phyloP scores from a whole-genome alignment of 768 basidiomycete species.

The Suillus clintonianus region DNA sequence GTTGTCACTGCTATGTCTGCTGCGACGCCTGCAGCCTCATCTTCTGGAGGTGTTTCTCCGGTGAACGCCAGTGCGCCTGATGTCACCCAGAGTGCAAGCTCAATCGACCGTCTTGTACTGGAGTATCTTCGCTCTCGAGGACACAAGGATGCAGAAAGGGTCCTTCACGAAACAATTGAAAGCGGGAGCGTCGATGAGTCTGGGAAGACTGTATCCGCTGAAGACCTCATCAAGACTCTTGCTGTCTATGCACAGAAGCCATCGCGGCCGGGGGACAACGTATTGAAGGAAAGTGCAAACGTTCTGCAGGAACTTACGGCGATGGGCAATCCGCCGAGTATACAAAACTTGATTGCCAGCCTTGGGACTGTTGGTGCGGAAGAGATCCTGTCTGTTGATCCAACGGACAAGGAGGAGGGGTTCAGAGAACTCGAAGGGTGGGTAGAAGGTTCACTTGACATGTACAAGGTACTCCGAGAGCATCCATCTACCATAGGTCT shows the following conservation, averaged over 20 bases:
- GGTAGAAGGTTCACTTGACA: conserved; percentile 89
- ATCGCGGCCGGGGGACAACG: conserved; percentile 67
- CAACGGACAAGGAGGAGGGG: conserved; percentile 83
- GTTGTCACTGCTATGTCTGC: conserved; percentile 27
- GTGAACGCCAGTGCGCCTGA: conserved; percentile 30
- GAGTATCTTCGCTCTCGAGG: conserved; percentile 52
- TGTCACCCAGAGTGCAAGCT: conserved; percentile 14
- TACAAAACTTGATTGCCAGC: conserved; percentile 75
- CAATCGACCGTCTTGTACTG: conserved; percentile 43
- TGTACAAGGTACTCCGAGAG: conserved; percentile 70
- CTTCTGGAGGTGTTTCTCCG: conserved; percentile 34
- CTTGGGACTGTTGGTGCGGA: conserved; percentile 81
- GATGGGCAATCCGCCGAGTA: conserved; percentile 69
- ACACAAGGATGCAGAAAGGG: conserved; percentile 45
- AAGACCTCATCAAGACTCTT: conserved; percentile 55
- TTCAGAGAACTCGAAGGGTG: conserved; percentile 84
- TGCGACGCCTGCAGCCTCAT: conserved; percentile 35
- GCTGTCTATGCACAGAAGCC: conserved; percentile 74
- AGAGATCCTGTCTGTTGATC: conserved; percentile 78
- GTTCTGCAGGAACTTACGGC: conserved; percentile 69
- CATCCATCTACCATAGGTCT: background rate
- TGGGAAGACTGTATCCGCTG: conserved; percentile 44
- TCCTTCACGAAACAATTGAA: conserved; percentile 42
- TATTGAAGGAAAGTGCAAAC: conserved; percentile 63
- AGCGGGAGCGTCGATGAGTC: conserved; percentile 33